Evolutionary conservation across 225 moss, liverwort and hornwort species (phyloP).

Genomic region (Ulota crispa): DNA sequence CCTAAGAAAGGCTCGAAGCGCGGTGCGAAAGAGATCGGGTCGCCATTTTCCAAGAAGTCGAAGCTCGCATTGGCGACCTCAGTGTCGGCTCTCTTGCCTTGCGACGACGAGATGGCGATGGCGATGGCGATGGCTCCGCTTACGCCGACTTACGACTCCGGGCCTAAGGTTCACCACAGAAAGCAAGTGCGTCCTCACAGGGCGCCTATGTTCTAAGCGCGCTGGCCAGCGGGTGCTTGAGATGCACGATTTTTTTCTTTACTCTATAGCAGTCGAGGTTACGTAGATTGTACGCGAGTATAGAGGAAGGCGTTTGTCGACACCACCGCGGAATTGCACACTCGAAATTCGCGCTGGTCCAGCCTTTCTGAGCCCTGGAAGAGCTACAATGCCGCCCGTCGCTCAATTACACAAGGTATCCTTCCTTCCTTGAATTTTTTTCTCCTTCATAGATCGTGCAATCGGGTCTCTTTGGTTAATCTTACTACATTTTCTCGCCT

Average conservation of each 20-base stretch:
- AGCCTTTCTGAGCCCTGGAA: slow-evolving; percentile 35
- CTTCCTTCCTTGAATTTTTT: neutral
- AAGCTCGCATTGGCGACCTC: slow-evolving; percentile 35
- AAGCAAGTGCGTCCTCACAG: slow-evolving; percentile 58
- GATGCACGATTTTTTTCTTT: slow-evolving; percentile 23
- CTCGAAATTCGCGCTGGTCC: slow-evolving; percentile 16
- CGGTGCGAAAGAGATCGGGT: slow-evolving; percentile 5
- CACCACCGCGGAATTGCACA: slow-evolving; percentile 32
- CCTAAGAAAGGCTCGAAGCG: slow-evolving; percentile 46
- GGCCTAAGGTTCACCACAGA: slow-evolving; percentile 44
- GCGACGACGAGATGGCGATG: slow-evolving; percentile 34
- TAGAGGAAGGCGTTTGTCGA: slow-evolving; percentile 47
- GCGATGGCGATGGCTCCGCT: slow-evolving; percentile 31
- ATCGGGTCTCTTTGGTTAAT: neutral
- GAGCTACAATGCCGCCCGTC: slow-evolving; percentile 31
- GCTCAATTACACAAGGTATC: slow-evolving; percentile 26
- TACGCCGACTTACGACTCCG: slow-evolving; percentile 40
- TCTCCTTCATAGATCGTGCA: neutral
- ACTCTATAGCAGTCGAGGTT: slow-evolving; percentile 24
- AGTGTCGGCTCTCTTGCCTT: slow-evolving; percentile 21
- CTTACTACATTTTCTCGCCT: neutral
- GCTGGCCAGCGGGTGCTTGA: slow-evolving; percentile 13
- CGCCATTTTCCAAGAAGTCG: slow-evolving; percentile 29
- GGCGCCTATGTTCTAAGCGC: slow-evolving; percentile 43
- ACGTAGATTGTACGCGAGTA: slow-evolving; percentile 37